A percentile compares a stretch with the other conserved stretches of the same genome.
phyloP scores from a whole-genome alignment of 768 basidiomycete species.

The Tulasnella sp. region DNA sequence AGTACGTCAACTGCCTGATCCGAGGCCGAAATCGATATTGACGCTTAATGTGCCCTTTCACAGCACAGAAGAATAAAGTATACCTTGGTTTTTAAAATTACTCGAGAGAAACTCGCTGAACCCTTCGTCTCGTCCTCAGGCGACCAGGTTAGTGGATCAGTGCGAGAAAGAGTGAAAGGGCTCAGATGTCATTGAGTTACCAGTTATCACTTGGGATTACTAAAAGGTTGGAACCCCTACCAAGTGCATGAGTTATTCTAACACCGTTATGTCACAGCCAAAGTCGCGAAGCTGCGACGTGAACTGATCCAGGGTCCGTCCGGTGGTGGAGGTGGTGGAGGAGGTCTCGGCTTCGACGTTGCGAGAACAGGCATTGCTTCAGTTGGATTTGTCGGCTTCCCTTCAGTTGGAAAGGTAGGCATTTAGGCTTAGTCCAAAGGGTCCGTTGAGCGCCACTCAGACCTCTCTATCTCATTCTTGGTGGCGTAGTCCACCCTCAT shows the following conservation, averaged over 20 bases:
- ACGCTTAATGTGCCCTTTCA: conserved; percentile 13
- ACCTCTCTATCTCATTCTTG: neutral
- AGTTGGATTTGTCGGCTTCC: conserved; percentile 85
- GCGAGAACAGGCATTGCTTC: conserved; percentile 83
- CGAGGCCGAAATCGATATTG: conserved; percentile 13
- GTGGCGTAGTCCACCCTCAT: conserved; percentile 71
- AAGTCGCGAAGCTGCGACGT: conserved; percentile 91
- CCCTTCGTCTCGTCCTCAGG: conserved; percentile 15
- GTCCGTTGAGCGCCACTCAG: neutral
- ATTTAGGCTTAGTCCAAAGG: conserved; percentile 6
- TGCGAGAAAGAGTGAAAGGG: conserved; percentile 22
- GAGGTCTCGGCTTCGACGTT: conserved; percentile 93
- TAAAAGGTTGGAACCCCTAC: conserved; percentile 46
- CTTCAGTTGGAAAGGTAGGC: conserved; percentile 85
- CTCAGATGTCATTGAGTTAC: conserved; percentile 23
- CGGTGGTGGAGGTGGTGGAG: conserved; percentile 78
- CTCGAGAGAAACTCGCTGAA: neutral
- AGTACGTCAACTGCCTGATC: conserved; percentile 43
- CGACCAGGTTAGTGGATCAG: conserved; percentile 21
- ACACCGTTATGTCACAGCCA: conserved; percentile 42
- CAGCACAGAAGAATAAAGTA: conserved; percentile 86
- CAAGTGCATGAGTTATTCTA: neutral
- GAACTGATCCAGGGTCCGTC: conserved; percentile 77
- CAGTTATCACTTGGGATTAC: conserved; percentile 90
- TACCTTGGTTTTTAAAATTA: neutral